These are phyloP conservation scores for Colletotrichum tropicicola DNA, from an alignment of 2,329 filamentous ascomycete species.

Conservation along the genomic window DNA sequence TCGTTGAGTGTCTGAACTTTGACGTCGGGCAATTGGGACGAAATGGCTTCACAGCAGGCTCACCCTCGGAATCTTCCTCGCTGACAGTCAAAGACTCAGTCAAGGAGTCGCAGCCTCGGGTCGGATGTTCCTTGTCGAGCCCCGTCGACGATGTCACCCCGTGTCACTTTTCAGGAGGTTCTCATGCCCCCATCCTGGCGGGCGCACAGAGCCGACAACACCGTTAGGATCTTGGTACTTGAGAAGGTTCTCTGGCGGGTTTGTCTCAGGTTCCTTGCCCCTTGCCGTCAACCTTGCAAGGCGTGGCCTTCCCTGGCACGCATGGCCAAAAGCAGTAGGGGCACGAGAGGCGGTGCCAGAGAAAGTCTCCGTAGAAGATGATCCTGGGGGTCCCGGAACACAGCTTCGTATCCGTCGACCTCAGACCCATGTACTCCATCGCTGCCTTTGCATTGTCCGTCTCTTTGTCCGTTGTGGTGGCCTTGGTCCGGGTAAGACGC, in stretches of 20 bases:
- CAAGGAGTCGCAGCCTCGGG: background rate
- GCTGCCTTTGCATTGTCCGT: background rate
- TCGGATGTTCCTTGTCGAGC: constrained; percentile 1
- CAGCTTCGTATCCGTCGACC: constrained; percentile 16
- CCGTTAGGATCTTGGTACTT: constrained; percentile 16
- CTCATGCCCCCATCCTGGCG: constrained; percentile 20
- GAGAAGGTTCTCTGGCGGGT: constrained; percentile 8
- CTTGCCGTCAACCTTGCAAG: constrained; percentile 28
- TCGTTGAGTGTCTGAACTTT: constrained; percentile 11
- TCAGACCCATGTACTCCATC: background rate
- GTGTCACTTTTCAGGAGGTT: constrained; percentile 28
- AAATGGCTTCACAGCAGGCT: constrained; percentile 7
- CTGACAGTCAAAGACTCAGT: background rate
- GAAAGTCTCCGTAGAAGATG: constrained; percentile 24
- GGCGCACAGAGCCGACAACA: constrained; percentile 23
- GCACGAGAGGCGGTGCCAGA: constrained; percentile 18
- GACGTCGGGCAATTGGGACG: constrained; percentile 15
- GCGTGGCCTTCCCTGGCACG: constrained; percentile 22
- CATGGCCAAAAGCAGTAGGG: constrained; percentile 18
- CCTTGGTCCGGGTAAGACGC: constrained; percentile 12
- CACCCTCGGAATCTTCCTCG: constrained; percentile 2
- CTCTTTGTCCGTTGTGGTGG: constrained; percentile 10
- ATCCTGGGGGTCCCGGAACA: constrained; percentile 14
- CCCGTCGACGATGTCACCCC: constrained; percentile 18
- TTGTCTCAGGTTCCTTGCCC: constrained; percentile 29